A percentile compares a stretch with the other conserved stretches of the same genome.
phyloP scores from a whole-genome alignment of 1,284 basidiomycete genomes.

The Tilletia setariae region DNA sequence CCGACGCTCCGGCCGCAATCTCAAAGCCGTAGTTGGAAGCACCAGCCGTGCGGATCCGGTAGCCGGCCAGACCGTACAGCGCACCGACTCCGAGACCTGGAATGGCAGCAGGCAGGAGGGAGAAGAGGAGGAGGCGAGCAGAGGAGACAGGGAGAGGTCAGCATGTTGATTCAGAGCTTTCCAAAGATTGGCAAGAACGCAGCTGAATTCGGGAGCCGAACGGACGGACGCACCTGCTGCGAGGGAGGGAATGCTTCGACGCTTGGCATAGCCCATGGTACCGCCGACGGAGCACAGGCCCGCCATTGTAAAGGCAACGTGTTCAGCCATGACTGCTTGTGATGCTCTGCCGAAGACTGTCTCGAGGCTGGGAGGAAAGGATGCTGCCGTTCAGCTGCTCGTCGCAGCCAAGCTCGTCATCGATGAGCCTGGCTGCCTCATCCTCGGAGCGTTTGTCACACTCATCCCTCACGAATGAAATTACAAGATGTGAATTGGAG shows the following conservation, averaged over 20 bases:
- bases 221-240: slow-evolving; percentile 7
- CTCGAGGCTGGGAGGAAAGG: no score
- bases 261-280: slow-evolving; percentile 58
- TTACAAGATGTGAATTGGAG: no score
- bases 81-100: slow-evolving; percentile 14
- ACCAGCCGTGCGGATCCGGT: slow-evolving; percentile 65
- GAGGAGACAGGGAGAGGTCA: slow-evolving; percentile 14
- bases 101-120: slow-evolving; percentile 74
- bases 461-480: no score
- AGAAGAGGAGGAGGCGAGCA: slow-evolving; percentile 55
- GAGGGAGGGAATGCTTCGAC: slow-evolving; percentile 3
- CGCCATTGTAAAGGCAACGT: slow-evolving; percentile 76
- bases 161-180: no score
- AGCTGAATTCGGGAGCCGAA: no score
- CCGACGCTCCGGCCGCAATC: slow-evolving; percentile 67
- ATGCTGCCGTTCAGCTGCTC: no score
- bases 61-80: slow-evolving; percentile 36
- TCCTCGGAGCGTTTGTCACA: no score
- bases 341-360: no score
- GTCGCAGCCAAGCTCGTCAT: no score
- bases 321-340: slow-evolving; percentile 64
- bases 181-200: no score
- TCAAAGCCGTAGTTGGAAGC: slow-evolving; percentile 66
- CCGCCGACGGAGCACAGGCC: slow-evolving; percentile 73
- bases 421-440: no score